Base-by-base conservation (phyloP, 2,329 filamentous ascomycete genomes). In the Fusarium citri region DNA sequence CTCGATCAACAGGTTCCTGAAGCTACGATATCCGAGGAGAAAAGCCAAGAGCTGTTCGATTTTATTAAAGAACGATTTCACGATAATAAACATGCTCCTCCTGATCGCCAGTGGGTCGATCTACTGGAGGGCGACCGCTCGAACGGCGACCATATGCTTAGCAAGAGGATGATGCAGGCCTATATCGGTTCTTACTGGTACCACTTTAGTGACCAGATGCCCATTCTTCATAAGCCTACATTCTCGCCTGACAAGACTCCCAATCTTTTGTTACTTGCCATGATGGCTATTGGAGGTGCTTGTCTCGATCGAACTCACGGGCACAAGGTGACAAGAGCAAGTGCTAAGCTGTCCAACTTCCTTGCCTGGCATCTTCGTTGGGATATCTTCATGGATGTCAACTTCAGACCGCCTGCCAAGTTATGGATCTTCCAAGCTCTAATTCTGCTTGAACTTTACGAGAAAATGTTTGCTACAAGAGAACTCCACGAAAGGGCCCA, bases 381-480 rank as follows among this genome's bases (percentile, higher is more conserved):
- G 93, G 93, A 97, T 78, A 92, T 98, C 40, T 98, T 98, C 77
- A 96, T 94, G 86, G 92, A 98, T 77, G 86, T 88, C 16, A 93
- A 94, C 79, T 98, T 97, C 80, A 87, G 93, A 20, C 94, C 96
- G 2, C 95, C 96, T 0, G 95, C 95, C 11, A 97, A 97, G 80
- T 82, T 99, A 10, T 99, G 95, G 95, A 89, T 97, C 1, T 98
- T 98, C 81, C 96, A 98, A 78, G 91, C 95, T 2, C 83, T 98
- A 54, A 84, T 98, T 7, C 85, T 98, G 8, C 85, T 98, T 15
- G 96, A 99, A 78, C 83, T 97, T 1, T 98, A 97, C 75, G 96
- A 99, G 82, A 99, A 99, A 84, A 96, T 97, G 92, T 98, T 95
- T 79, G 96, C 94, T 41, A 97, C 95, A 1, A 88, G 94, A 69